Percentiles rank a stretch among this genome's conserved stretches.
Conservation (phyloP, 192 early-diverging fungal species). For the Backusella tarrabulga region DNA sequence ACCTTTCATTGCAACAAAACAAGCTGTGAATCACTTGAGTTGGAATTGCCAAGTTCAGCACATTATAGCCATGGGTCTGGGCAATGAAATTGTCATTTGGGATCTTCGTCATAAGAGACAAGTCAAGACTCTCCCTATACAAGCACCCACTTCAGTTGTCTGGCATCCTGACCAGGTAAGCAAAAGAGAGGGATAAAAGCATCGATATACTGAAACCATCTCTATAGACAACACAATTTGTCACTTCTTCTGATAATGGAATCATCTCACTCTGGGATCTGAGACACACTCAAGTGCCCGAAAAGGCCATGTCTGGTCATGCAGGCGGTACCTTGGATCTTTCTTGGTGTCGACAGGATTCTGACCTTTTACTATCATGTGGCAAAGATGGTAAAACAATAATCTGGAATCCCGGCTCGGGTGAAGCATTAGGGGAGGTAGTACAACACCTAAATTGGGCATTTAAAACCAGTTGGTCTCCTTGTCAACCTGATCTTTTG, state of each 20-base stretch:
- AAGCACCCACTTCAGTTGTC: slow-evolving; percentile 76
- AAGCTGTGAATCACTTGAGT: slow-evolving; percentile 84
- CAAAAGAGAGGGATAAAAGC: background rate
- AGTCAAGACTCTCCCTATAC: slow-evolving; percentile 63
- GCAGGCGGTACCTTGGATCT: slow-evolving; percentile 87
- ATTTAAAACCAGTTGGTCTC: slow-evolving; percentile 95
- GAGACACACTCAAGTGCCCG: slow-evolving; percentile 90
- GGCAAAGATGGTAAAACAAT: slow-evolving; percentile 94
- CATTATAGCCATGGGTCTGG: slow-evolving; percentile 89
- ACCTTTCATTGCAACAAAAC: slow-evolving; percentile 74
- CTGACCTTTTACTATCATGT: slow-evolving; percentile 84
- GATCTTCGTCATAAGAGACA: slow-evolving; percentile 87
- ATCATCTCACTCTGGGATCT: slow-evolving; percentile 93
- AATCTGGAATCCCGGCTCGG: slow-evolving; percentile 83
- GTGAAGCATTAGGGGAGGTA: slow-evolving; percentile 85
- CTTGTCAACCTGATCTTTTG: slow-evolving; percentile 87
- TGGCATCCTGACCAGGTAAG: slow-evolving; percentile 89
- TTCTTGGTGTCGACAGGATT: slow-evolving; percentile 93
- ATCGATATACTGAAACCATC: background rate
- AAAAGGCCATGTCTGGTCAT: slow-evolving; percentile 82
- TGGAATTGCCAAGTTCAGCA: slow-evolving; percentile 90
- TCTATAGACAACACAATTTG: slow-evolving; percentile 83
- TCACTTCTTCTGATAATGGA: slow-evolving; percentile 85
- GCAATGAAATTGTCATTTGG: slow-evolving; percentile 93
- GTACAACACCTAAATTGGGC: slow-evolving; percentile 84